Conservation (phyloP, 768 basidiomycete species). For the Tricholoma saponaceum region DNA sequence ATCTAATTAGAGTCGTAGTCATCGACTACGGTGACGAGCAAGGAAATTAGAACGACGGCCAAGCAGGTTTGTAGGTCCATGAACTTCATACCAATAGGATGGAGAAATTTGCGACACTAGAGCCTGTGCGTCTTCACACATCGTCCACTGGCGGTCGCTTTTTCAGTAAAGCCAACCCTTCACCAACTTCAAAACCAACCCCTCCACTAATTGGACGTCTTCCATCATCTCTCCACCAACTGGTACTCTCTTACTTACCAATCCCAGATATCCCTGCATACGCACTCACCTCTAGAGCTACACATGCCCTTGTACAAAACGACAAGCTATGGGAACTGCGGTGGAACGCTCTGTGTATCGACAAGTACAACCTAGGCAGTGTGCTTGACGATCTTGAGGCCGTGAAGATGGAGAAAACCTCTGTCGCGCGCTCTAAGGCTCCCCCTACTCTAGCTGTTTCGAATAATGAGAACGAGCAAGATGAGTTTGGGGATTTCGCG, state of each 20-base stretch:
- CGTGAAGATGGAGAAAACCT: slow-evolving; percentile 31
- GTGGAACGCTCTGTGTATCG: slow-evolving; percentile 59
- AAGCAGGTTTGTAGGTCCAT: background rate
- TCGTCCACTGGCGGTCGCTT: slow-evolving; percentile 29
- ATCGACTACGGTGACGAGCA: background rate
- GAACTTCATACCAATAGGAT: slow-evolving; percentile 29
- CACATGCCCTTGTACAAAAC: slow-evolving; percentile 58
- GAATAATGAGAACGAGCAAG: slow-evolving; percentile 52
- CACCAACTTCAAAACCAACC: slow-evolving; percentile 10
- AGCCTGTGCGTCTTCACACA: slow-evolving; percentile 61
- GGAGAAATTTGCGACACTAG: slow-evolving; percentile 87
- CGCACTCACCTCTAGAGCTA: slow-evolving; percentile 59
- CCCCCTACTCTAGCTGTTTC: slow-evolving; percentile 50
- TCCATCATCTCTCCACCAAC: slow-evolving; percentile 71
- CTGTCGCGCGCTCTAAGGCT: slow-evolving; percentile 27
- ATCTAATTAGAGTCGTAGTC: background rate
- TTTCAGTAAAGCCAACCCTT: slow-evolving; percentile 16
- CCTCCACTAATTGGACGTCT: slow-evolving; percentile 66
- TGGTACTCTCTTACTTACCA: slow-evolving; percentile 70
- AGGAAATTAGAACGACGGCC: background rate
- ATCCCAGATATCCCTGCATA: slow-evolving; percentile 80
- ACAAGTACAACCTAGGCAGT: slow-evolving; percentile 34
- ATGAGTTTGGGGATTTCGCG: slow-evolving; percentile 90
- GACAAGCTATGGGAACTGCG: slow-evolving; percentile 77
- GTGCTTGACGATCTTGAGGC: slow-evolving; percentile 62